Base-by-base conservation (phyloP, 2,329 filamentous ascomycete genomes). In the Chaetomiaceae sp. region DNA sequence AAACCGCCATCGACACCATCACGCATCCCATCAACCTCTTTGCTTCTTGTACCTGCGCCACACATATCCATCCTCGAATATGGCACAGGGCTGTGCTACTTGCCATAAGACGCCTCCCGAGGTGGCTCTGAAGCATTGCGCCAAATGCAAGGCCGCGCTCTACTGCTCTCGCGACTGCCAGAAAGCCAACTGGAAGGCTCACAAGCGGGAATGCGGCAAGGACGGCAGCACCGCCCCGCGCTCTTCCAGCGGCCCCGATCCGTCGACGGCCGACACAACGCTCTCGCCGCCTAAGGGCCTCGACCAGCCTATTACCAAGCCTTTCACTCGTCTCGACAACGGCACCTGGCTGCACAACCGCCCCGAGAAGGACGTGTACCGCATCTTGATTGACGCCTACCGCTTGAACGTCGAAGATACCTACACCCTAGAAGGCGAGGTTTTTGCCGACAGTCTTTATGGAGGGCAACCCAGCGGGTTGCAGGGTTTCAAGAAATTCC, bases 131-230 rank as follows among this genome's bases (percentile, higher is more conserved):
- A 73, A 69, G 55, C 56, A 64, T 46, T 80, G 77, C 61, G 70
- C 72, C n/a, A 75, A 72, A 57, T 80, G 77, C 69, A 67, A 66
- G n/a, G 58, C 58, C 0, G 67, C 69, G 0, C 65, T 58, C 23
- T 81, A 81, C 65, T 82, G 78, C 69, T 76, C 74, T 37, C 68
- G 68, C 21, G 70, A 73, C 32, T 81, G 78, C 65, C 74, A 81
- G 62, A 76, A 74, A 56, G 61, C 64, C 1, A 69, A 80, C 61
- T 81, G 74, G 75, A 75, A 76, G 57, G 23, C 14, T 2, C 77
- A 81, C 64, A 76, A 55, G 38, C 40, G 41, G 27, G 6, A 21
- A 7, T 55, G 53, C 48, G 48, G 48, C 36, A 51, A 43, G 32
- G 40, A 18, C n/a, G 40, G 20, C 23, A n/a, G 18, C 25, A 33